Conservation (phyloP, 495 filamentous ascomycete genomes). For the Astrothelium subdiscretum region DNA sequence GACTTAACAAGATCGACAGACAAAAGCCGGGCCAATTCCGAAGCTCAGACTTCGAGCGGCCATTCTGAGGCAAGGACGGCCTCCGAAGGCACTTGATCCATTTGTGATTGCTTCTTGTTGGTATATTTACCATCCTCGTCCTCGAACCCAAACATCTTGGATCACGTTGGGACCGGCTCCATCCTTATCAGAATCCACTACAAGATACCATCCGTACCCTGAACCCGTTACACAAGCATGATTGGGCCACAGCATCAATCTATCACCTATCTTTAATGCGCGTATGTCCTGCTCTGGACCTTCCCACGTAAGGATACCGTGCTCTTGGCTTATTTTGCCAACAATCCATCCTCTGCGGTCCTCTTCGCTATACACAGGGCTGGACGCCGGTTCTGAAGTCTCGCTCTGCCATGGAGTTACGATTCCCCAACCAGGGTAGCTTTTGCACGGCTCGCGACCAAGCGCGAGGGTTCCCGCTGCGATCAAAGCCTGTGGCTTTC, state of each 20-base stretch:
- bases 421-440: conserved; percentile 64
- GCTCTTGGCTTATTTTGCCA: conserved; percentile 30
- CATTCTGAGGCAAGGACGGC: background rate
- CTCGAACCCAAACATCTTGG: conserved; percentile 30
- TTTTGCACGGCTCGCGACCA: conserved; percentile 62
- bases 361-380: conserved; percentile 21
- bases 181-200: conserved; percentile 49
- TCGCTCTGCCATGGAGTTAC: conserved; percentile 31
- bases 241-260: conserved; percentile 69
- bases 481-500: conserved; percentile 54
- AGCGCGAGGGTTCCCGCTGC: conserved; percentile 60
- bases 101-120: background rate
- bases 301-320: conserved; percentile 33
- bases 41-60: background rate
- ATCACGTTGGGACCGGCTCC: conserved; percentile 36
- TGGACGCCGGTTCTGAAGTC: background rate
- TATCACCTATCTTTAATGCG: conserved; percentile 44
- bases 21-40: background rate
- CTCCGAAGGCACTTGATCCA: background rate
- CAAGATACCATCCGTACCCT: conserved; percentile 60
- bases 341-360: conserved; percentile 30
- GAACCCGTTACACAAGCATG: conserved; percentile 74
- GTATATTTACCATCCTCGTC: conserved; percentile 31
- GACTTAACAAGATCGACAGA: background rate
- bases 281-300: conserved; percentile 39